Evolutionary conservation across 2,329 filamentous ascomycete genomes (phyloP), one percentile per base, ranked within the genome.

Genomic region (Arthrobotrys iridis): DNA sequence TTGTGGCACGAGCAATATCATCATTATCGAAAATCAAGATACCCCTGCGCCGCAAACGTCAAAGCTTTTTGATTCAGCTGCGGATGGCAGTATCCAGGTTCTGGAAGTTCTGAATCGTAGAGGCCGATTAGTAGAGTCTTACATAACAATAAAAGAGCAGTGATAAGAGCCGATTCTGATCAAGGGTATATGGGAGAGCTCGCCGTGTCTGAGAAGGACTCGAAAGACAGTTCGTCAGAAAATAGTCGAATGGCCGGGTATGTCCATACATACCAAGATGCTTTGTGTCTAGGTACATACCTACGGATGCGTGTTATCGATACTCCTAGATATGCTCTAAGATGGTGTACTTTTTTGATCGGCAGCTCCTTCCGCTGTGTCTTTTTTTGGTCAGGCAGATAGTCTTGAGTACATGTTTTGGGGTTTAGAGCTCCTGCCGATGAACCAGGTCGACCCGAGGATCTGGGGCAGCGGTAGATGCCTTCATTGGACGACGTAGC

Each of bases 401-500:
- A 68, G 55, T 48, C 30, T 18, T 8, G 50, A 55, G 50, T 22
- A 35, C 50, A 55, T 55, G 46, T 37, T 67, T 55, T 70, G 40
- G 52, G 41, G 26, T 40, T 66, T 40, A 33, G 15, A 57, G 48
- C 22, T 68, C 30, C 30, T 67, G 70, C 63, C 62, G 52, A 74
- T 67, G 60, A 45, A 75, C 71, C 37, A 75, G 71, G 71, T 68
- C 60, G 71, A 68, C 71, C 71, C 71, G 71, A 64, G 71, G 71
- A 68, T 64, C 57, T 75, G 71, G 71, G 63, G 55, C 55, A 50
- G 45, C 63, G 52, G 63, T 48, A 58, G 63, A 67, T 75, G 71
- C 41, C 37, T 58, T 52, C 37, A 71, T 71, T 71, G 66, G 66
- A 52, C 55, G 33, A 20, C 22, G 35, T 50, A 37, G n/a, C n/a